A percentile compares a stretch with the other conserved stretches of the same genome.
Conservation (phyloP, 768 basidiomycete species). For the Hirschioporus abietinus region DNA sequence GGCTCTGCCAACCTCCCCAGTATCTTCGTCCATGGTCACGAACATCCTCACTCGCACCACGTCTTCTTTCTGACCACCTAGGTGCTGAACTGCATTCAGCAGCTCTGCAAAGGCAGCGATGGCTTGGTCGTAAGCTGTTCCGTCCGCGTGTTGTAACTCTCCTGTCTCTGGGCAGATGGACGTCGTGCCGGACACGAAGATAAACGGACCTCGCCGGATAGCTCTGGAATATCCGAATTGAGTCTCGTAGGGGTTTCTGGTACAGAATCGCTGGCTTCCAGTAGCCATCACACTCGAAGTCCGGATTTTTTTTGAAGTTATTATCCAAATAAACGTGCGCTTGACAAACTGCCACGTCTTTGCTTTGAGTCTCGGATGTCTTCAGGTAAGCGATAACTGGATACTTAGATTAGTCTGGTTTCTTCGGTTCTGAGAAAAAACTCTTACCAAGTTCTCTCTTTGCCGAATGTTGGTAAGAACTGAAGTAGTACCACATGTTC, state of each 20-base stretch:
- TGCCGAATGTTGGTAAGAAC: too few species aligned
- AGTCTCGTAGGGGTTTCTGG: slow-evolving; percentile 44
- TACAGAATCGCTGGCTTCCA: slow-evolving; percentile 20
- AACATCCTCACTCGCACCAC: slow-evolving; percentile 47
- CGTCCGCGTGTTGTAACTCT: slow-evolving; percentile 32
- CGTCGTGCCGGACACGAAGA: slow-evolving; percentile 51
- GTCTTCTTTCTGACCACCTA: slow-evolving; percentile 40
- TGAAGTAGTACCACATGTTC: too few species aligned
- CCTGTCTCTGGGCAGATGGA: slow-evolving; percentile 38
- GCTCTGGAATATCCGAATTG: slow-evolving; percentile 49
- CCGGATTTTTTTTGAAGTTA: too few species aligned
- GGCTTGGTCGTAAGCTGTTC: slow-evolving; percentile 42
- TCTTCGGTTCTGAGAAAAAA: too few species aligned
- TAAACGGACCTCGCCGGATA: slow-evolving; percentile 44
- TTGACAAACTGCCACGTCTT: too few species aligned
- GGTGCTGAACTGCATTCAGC: slow-evolving; percentile 32
- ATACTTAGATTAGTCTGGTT: too few species aligned
- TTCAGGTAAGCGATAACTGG: too few species aligned
- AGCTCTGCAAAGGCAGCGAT: slow-evolving; percentile 40
- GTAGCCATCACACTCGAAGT: not conserved
- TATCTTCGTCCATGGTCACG: slow-evolving; percentile 36
- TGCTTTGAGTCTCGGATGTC: too few species aligned
- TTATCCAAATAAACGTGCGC: too few species aligned
- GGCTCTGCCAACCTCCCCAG: slow-evolving; percentile 27
- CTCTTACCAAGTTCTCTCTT: too few species aligned